These are phyloP conservation scores for Penicillium canescens DNA, from an alignment of 495 filamentous ascomycete genomes.

Conservation along the genomic window DNA sequence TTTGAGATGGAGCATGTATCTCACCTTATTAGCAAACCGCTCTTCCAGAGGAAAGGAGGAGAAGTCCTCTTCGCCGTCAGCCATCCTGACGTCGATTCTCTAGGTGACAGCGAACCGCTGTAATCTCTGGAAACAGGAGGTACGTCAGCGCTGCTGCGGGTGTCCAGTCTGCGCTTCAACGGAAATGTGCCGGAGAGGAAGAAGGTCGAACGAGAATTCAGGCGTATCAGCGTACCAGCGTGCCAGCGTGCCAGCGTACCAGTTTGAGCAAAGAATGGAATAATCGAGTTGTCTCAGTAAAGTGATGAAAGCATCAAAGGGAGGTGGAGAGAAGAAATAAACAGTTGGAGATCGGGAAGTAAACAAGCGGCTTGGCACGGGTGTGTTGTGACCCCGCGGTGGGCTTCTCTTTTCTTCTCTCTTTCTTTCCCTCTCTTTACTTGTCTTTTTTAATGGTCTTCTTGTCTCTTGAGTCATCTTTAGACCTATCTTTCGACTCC, in stretches of 20 bases:
- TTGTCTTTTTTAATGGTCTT: too few relatives aligned
- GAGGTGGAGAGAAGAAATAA: constrained; percentile 18
- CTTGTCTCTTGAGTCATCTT: too few relatives aligned
- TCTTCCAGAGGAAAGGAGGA: constrained; percentile 78
- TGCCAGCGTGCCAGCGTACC: too few relatives aligned
- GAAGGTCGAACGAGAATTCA: not conserved
- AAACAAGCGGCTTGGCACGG: constrained; percentile 36
- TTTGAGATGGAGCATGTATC: constrained; percentile 12
- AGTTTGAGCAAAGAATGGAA: not conserved
- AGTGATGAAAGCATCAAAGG: constrained; percentile 1
- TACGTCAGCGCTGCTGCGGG: constrained; percentile 2
- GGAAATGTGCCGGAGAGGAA: not conserved
- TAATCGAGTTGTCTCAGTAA: not conserved
- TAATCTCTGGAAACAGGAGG: not conserved
- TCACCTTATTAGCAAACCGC: constrained; percentile 84
- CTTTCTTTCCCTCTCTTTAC: not conserved
- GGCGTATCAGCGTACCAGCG: too few relatives aligned
- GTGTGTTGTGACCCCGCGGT: constrained; percentile 34
- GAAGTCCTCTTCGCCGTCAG: constrained; percentile 75
- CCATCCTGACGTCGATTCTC: constrained; percentile 34
- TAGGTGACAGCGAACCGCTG: not conserved
- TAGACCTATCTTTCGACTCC: too few relatives aligned
- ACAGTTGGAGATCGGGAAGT: constrained; percentile 30
- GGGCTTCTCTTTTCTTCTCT: constrained; percentile 1
- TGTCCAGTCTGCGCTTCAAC: not conserved